Conservation (phyloP, 345 rosid species). For the Carallia brachiata region DNA sequence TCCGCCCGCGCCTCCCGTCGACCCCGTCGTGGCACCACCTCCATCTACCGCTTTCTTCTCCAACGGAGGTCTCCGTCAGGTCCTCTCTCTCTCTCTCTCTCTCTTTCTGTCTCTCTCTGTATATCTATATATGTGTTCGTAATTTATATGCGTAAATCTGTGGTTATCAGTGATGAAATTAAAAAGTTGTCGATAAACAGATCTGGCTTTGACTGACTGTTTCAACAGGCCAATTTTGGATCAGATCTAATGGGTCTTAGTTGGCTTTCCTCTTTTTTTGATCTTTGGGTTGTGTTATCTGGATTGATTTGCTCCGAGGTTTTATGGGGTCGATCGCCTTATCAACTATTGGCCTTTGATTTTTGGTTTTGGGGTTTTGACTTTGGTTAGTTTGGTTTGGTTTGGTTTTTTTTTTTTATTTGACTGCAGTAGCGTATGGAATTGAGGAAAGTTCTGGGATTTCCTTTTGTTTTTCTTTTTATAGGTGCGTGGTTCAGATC, state of each 20-base stretch:
- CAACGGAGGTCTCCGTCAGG: constrained; percentile 32
- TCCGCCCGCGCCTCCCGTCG: rapidly evolving
- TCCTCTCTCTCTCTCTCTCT: constrained; percentile 16
- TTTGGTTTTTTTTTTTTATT: not conserved
- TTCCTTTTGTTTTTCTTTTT: not conserved
- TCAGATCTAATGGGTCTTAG: constrained; percentile 31
- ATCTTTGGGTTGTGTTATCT: not conserved
- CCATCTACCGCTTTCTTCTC: constrained; percentile 8
- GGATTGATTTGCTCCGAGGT: not conserved
- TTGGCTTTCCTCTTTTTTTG: not conserved
- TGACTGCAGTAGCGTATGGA: not conserved
- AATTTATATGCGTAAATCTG: not conserved
- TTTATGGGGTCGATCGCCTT: not conserved
- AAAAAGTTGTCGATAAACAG: not conserved
- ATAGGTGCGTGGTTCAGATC: constrained; percentile 25
- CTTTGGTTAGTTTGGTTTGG: not conserved
- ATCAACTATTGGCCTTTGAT: not conserved
- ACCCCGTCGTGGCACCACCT: constrained; percentile 21
- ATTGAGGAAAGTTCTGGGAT: not conserved
- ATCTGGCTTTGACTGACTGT: not conserved
- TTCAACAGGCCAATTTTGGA: not conserved
- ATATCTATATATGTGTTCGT: not conserved
- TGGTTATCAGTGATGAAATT: not conserved
- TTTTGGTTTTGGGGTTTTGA: too few species aligned
- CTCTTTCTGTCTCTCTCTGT: constrained; percentile 9